Evolutionary conservation across 257 asterid genomes (phyloP).

Genomic region (Fraxinus americana): DNA sequence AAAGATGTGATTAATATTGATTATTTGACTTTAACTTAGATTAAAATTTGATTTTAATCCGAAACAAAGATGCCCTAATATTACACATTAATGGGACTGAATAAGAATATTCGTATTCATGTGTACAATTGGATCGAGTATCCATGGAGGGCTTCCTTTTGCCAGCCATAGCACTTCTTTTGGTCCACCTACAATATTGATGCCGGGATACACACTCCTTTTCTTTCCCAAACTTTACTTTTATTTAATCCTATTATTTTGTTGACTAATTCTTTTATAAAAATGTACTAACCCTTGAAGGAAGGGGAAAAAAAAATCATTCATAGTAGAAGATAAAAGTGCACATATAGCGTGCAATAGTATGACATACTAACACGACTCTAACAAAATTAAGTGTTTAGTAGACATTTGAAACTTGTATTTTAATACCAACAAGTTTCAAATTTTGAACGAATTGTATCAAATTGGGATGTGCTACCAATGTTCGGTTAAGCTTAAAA

Average conservation of each 20-base stretch:
- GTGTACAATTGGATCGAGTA: not conserved
- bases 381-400: too few relatives aligned
- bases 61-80: too few relatives aligned
- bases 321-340: not conserved
- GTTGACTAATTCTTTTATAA: not conserved
- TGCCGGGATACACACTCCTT: slow-evolving; percentile 39
- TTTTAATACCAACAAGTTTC: not conserved
- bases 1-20: too few relatives aligned
- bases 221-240: slow-evolving; percentile 11
- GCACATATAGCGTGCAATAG: not conserved
- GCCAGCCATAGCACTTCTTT: slow-evolving; percentile 22
- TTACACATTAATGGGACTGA: too few relatives aligned
- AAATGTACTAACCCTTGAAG: not conserved
- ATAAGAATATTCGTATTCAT: too few relatives aligned
- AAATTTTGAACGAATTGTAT: not conserved
- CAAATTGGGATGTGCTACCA: not conserved
- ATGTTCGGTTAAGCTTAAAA: not conserved
- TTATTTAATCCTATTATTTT: not conserved
- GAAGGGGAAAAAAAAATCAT: not conserved
- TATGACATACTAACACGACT: not conserved
- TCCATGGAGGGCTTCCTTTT: slow-evolving; percentile 4
- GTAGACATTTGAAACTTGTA: too few relatives aligned
- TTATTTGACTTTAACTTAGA: too few relatives aligned
- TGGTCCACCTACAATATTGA: slow-evolving; percentile 31
- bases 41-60: too few relatives aligned